Base-by-base conservation (phyloP, 352 stramenopile genomes). In the Globisporangium solare region DNA sequence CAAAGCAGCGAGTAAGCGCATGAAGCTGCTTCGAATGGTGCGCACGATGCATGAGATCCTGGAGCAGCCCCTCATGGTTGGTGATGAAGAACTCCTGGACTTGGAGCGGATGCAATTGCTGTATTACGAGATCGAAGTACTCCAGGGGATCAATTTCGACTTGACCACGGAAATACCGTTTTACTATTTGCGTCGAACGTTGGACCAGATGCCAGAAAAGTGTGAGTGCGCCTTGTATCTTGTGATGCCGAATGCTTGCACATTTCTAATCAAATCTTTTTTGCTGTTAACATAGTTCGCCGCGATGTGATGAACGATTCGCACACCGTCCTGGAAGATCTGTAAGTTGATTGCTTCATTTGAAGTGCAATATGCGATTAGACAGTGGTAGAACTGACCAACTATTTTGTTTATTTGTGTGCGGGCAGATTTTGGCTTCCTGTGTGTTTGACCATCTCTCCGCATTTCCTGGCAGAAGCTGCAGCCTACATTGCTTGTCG, bases 1-100 rank as follows among this genome's bases (percentile, higher is more conserved):
- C 0, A 94, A 94, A 58, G 84, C 84, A 0, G 79, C 84, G 13
- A 92, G 82, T 62, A 92, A 94, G 61, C 84, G 84, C 13, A 94
- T 94, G 84, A 91, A 91, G 64, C 62, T 94, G 45, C 60, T 94
- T 31, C 84, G 82, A 7, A 94, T 94, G 84, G 82, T 92, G 42
- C 73, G 79, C 48, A 75, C 82, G 37, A 94, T 92, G 82, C 86
- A 92, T 64, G 82, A 92, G 54, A 90, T 92, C 40, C 58, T 94
- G 24, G 82, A 94, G 61, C 73, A 63, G 0, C 80, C 82, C 6
- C 58, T 94, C 20, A 62, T 90, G 45, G 70, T 68, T 40, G 84
- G 84, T 6, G 76, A 92, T 47, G 84, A 94, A 67, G 84, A 94
- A 31, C 63, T 92, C n/a, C 60, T 92, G n/a, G 84, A 94, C 47